Evolutionary conservation across 192 early-diverging fungal species (phyloP).

Genomic region (Linderina pennispora): DNA sequence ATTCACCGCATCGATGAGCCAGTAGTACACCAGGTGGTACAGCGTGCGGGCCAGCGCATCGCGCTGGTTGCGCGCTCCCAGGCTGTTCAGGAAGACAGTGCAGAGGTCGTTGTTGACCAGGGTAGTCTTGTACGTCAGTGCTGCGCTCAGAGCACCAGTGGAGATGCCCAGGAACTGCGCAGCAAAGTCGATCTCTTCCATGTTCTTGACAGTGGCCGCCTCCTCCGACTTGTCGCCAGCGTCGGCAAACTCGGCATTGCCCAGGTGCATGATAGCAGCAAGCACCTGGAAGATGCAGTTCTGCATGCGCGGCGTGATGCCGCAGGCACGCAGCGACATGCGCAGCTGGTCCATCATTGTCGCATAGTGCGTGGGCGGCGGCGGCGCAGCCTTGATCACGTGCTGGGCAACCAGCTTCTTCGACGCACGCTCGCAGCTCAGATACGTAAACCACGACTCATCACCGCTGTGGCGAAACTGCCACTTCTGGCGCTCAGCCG

Average conservation of each 20-base stretch:
- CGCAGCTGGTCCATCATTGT: constrained; percentile 59
- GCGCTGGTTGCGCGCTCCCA: constrained; percentile 69
- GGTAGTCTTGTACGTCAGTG: constrained; percentile 77
- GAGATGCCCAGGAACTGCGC: constrained; percentile 78
- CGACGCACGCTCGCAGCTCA: constrained; percentile 19
- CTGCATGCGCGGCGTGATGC: constrained; percentile 61
- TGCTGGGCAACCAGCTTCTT: constrained; percentile 6
- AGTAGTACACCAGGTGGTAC: constrained; percentile 84
- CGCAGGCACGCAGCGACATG: constrained; percentile 53
- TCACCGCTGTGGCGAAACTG: constrained; percentile 54
- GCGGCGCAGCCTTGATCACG: constrained; percentile 20
- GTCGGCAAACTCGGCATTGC: constrained; percentile 77
- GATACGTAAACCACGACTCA: constrained; percentile 44
- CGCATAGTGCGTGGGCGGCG: constrained; percentile 26
- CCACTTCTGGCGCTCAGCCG: constrained; percentile 62
- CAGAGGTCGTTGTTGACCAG: constrained; percentile 78
- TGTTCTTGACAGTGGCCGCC: constrained; percentile 67
- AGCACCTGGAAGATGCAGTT: constrained; percentile 76
- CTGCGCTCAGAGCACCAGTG: constrained; percentile 58
- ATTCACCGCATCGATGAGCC: constrained; percentile 92
- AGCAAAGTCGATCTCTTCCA: constrained; percentile 61
- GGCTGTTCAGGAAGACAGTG: constrained; percentile 81
- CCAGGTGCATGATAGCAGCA: constrained; percentile 86
- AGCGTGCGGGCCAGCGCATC: constrained; percentile 76
- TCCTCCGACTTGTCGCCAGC: constrained; percentile 61